Conservation (phyloP, 768 basidiomycete species). For the Boletus vermiculosoides region DNA sequence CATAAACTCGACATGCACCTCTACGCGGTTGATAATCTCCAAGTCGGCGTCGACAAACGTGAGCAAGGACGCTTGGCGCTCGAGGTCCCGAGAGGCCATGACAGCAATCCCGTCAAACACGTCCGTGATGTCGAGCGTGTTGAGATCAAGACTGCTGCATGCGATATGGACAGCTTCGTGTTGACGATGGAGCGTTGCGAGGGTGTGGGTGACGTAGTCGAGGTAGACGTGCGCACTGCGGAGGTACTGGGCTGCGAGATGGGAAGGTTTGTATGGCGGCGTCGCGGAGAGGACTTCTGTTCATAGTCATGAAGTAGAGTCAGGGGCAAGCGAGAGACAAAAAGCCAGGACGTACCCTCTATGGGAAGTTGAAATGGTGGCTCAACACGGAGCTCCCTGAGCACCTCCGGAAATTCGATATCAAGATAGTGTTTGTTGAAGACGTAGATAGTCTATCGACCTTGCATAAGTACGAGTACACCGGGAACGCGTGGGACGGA, state of each 20-base stretch:
- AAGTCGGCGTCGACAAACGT: slow-evolving; percentile 68
- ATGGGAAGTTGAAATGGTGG: slow-evolving; percentile 66
- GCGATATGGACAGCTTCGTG: slow-evolving; percentile 72
- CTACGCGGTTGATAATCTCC: slow-evolving; percentile 63
- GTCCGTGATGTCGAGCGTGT: slow-evolving; percentile 68
- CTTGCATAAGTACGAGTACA: slow-evolving; percentile 13
- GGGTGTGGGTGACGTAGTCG: slow-evolving; percentile 53
- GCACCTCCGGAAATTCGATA: slow-evolving; percentile 60
- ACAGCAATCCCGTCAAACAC: slow-evolving; percentile 62
- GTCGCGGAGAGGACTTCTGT: slow-evolving; percentile 63
- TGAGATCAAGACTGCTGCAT: slow-evolving; percentile 66
- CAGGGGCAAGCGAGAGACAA: background rate
- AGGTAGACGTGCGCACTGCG: slow-evolving; percentile 63
- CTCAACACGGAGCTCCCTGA: slow-evolving; percentile 60
- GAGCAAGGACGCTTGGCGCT: slow-evolving; percentile 63
- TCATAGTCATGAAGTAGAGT: background rate
- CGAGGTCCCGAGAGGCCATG: slow-evolving; percentile 59
- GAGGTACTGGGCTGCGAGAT: slow-evolving; percentile 65
- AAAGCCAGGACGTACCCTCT: slow-evolving; percentile 49
- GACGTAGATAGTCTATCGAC: slow-evolving; percentile 64
- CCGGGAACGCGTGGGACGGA: background rate
- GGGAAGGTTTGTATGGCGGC: slow-evolving; percentile 68
- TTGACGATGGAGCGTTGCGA: slow-evolving; percentile 59
- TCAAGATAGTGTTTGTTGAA: slow-evolving; percentile 84
- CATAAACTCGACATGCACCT: slow-evolving; percentile 74